Conservation (phyloP, 31 red algal genomes). For the Porphyra umbilicalis region DNA sequence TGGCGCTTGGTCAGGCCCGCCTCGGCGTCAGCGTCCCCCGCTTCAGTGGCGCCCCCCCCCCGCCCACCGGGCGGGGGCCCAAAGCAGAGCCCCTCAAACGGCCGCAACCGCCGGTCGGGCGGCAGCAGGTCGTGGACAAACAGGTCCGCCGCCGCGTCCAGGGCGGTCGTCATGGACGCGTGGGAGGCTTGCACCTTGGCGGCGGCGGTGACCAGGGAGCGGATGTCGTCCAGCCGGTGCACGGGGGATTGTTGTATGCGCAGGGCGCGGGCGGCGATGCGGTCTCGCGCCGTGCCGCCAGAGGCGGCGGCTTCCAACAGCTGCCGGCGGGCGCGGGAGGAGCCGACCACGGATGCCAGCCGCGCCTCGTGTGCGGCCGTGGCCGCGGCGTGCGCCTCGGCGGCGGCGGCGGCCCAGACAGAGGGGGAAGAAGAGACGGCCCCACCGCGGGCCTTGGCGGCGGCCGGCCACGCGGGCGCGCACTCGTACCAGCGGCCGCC, state of each 20-base stretch:
- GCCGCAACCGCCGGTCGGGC: slow-evolving; percentile 25
- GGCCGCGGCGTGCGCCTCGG: slow-evolving; percentile 36
- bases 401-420: slow-evolving; percentile 17
- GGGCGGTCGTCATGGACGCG: slow-evolving; percentile 14
- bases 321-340: slow-evolving; percentile 18
- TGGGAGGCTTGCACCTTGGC: slow-evolving; percentile 42
- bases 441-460: too few relatives aligned
- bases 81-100: slow-evolving; percentile 53
- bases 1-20: slow-evolving; percentile 51
- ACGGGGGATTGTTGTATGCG: slow-evolving; percentile 65
- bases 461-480: slow-evolving; percentile 29
- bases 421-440: slow-evolving; percentile 1
- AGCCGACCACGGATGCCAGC: slow-evolving; percentile 7
- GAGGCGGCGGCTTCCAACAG: slow-evolving; percentile 28
- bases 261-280: slow-evolving; percentile 61
- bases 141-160: slow-evolving; percentile 80
- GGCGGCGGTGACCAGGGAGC: slow-evolving; percentile 23
- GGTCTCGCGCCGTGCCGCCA: slow-evolving; percentile 37
- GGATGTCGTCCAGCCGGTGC: slow-evolving; percentile 62
- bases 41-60: background rate
- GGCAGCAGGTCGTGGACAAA: slow-evolving; percentile 81
- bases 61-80: background rate
- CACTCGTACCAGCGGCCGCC: slow-evolving; percentile 70
- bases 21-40: too few relatives aligned
- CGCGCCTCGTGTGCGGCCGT: slow-evolving; percentile 30